Percentiles rank a stretch among this genome's conserved stretches.
These are phyloP conservation scores for rapeseed (Brassica napus) DNA, from an alignment of 345 rosid genomes.

Conservation along the genomic window Da-Ae NC_063436.1:13609501-13610000, in stretches of 20 bases:
- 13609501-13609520: constrained; percentile 89
- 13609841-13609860: constrained; percentile 49
- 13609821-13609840: neutral
- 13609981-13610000: constrained; percentile 71
- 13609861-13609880: constrained; percentile 92
- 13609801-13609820: neutral
- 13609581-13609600: neutral
- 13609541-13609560: neutral
- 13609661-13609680: constrained; percentile 97
- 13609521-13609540: constrained; percentile 96
- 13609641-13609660: constrained; percentile 97
- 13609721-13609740: constrained; percentile 98
- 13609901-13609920: constrained; percentile 94
- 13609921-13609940: constrained; percentile 84
- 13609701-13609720: constrained; percentile 83
- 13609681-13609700: constrained; percentile 93
- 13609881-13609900: constrained; percentile 86
- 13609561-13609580: neutral
- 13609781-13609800: neutral
- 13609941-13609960: constrained; percentile 72
- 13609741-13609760: constrained; percentile 54
- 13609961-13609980: constrained; percentile 83
- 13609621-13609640: constrained; percentile 99
- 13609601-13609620: neutral
- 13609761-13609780: neutral